Evolutionary conservation across 2,329 filamentous ascomycete genomes (phyloP), one percentile per base, ranked within the genome.

Genomic region (Lasiodiplodia sp.): DNA sequence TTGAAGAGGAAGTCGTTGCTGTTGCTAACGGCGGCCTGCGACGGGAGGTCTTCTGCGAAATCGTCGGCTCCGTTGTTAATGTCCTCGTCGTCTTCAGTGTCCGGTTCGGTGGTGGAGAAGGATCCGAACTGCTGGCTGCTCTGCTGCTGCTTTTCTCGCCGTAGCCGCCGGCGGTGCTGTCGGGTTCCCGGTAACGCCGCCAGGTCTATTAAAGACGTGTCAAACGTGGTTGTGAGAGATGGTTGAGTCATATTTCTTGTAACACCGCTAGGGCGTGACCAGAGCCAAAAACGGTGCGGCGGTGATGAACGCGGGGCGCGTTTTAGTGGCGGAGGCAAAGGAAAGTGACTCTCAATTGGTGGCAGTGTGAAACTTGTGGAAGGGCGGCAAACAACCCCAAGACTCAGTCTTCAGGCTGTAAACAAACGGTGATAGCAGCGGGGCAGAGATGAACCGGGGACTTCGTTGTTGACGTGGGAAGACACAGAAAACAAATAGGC

Each of bases 101-200:
- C 77, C 5, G 76, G 77, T 64, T 79, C 77, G 18, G 76, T 77
- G 52, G 76, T 79, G 16, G 77, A 79, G 68, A 79, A 79, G n/a
- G 77, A 79, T 16, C 21, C 51, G 60, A 25, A n/a, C 18, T 28
- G 52, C 25, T 55, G 52, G 55, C 21, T 10, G 31, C 55, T 11
- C 16, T 44, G 38, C 8, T 44, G 23, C 8, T 11, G n/a, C 44
- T 47, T 47, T 47, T 47, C 44, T 11, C 6, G 44, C n/a, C 7
- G 10, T n/a, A 47, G 18, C 44, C 44, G 44, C 3, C 44, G 18
- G n/a, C 23, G 58, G 7, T 38, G 47, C 2, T n/a, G 44, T 6
- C 21, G 28, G 18, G 28, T n/a, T 6, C 44, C 44, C 5, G 60
- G 31, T 14, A 53, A 28, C 7, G 62, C 34, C 25, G 57, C 56